Conservation (phyloP, 2,329 filamentous ascomycete species). For the Akanthomyces uredinophilus region DNA sequence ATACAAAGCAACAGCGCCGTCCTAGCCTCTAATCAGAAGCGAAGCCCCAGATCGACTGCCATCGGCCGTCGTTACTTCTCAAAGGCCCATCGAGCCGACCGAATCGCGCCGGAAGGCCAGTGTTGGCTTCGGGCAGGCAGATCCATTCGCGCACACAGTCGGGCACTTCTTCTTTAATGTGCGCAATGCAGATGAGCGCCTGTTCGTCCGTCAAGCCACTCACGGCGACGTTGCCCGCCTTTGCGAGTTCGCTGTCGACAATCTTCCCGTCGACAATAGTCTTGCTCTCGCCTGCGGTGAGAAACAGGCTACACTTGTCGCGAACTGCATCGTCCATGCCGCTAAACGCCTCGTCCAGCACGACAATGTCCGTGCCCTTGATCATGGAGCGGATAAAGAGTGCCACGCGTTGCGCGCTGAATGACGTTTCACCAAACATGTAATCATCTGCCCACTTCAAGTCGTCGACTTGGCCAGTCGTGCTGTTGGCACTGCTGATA, state of each 20-base stretch:
- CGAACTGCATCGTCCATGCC: slow-evolving; percentile 76
- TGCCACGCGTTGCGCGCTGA: slow-evolving; percentile 77
- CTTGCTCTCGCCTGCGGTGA: slow-evolving; percentile 58
- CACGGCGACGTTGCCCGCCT: slow-evolving; percentile 44
- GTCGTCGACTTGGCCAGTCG: slow-evolving; percentile 19
- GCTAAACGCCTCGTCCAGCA: slow-evolving; percentile 83
- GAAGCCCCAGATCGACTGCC: slow-evolving; percentile 61
- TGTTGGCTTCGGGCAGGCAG: slow-evolving; percentile 72
- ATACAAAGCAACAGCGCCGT: neutral
- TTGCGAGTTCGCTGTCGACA: slow-evolving; percentile 42
- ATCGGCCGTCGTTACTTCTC: slow-evolving; percentile 50
- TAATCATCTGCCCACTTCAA: slow-evolving; percentile 61
- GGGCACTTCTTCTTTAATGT: slow-evolving; percentile 86
- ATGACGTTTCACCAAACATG: slow-evolving; percentile 69
- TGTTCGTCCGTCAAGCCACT: slow-evolving; percentile 63
- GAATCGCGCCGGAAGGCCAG: slow-evolving; percentile 54
- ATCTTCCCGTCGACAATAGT: slow-evolving; percentile 31
- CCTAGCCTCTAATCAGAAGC: neutral
- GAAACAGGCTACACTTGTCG: slow-evolving; percentile 82
- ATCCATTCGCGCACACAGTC: slow-evolving; percentile 79
- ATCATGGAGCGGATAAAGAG: slow-evolving; percentile 79
- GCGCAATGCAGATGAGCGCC: slow-evolving; percentile 86
- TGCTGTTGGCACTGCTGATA: slow-evolving; percentile 15
- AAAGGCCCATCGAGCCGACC: slow-evolving; percentile 60
- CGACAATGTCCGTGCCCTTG: slow-evolving; percentile 74